Evolutionary conservation across 371 early-diverging fungal species (phyloP).

Genomic region (Rhizopus sp.): DNA sequence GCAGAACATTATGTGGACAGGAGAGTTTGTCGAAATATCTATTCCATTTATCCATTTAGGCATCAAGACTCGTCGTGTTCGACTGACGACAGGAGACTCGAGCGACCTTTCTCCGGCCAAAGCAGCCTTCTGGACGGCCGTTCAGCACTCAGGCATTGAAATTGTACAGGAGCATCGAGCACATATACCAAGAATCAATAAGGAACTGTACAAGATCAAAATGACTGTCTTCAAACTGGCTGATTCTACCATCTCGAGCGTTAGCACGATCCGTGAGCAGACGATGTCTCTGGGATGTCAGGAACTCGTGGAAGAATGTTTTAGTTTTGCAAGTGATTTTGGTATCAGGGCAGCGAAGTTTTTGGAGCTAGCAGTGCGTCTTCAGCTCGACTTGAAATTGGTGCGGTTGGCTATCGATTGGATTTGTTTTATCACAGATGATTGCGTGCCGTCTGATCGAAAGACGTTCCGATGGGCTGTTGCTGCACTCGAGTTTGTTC

Average conservation of each 20-base stretch:
- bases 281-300: slow-evolving; percentile 61
- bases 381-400: slow-evolving; percentile 61
- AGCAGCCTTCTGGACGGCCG: slow-evolving; percentile 47
- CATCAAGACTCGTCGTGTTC: slow-evolving; percentile 62
- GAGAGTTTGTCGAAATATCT: slow-evolving; percentile 49
- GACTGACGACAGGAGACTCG: slow-evolving; percentile 67
- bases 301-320: slow-evolving; percentile 82
- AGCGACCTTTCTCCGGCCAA: slow-evolving; percentile 51
- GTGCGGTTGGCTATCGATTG: slow-evolving; percentile 80
- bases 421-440: slow-evolving; percentile 82
- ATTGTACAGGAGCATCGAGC: slow-evolving; percentile 61
- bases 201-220: slow-evolving; percentile 63
- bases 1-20: slow-evolving; percentile 65
- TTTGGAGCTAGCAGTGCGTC: slow-evolving; percentile 57
- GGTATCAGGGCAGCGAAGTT: slow-evolving; percentile 69
- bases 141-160: slow-evolving; percentile 52
- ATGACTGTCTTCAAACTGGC: slow-evolving; percentile 63
- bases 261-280: slow-evolving; percentile 57
- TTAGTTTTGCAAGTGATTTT: slow-evolving; percentile 82
- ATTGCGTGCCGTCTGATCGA: slow-evolving; percentile 77
- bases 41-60: slow-evolving; percentile 56
- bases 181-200: slow-evolving; percentile 60
- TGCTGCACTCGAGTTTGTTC: slow-evolving; percentile 82
- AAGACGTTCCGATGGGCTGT: slow-evolving; percentile 92
- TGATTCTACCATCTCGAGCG: slow-evolving; percentile 58